Base-by-base conservation (phyloP, 2,329 filamentous ascomycete species). In the Calcarisporium arbuscula region DNA sequence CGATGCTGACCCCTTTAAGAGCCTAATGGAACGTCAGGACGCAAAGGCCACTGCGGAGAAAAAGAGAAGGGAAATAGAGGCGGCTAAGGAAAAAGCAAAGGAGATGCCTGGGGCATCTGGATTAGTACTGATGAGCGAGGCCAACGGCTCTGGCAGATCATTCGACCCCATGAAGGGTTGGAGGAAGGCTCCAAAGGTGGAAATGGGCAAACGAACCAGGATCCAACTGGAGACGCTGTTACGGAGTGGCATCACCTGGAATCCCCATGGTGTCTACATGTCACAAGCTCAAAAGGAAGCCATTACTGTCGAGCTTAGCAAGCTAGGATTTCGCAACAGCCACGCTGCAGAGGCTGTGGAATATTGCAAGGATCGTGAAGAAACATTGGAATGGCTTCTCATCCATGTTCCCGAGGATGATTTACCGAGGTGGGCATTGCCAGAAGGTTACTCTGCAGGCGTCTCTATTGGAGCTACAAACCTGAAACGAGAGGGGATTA, bases 381-480 rank as follows among this genome's bases (percentile, higher is more conserved):
- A 98, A 61, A 82, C 87, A 12, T 70, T 98, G 3, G 90, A 96
- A 57, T 98, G 92, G 92, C 72, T 98, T 12, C 72, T 98, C 31
- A 89, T 96, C 33, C 90, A 98, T 59, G 88, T 98, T 3, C 92
- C 92, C 2, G 92, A 98, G 54, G 92, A 98, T 54, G 92, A 96
- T 51, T 65, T 96, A n/a, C 92, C 92, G 2, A 69, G 75, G 6
- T 96, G 90, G 88, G 86, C 86, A 48, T 65, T 98, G 27, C 92
- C 92, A 0, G 89, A 94, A 60, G 85, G 81, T 41, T 98, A 98
- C 56, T 80, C 85, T 9, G 90, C 89, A 19, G 92, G 92, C 16
- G 81, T 96, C 18, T 87, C 82, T 28, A 80, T 98, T 44, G 90
- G 81, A 2, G 84, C 84, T 32, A 83, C 80, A 6, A 83, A 95